These are phyloP conservation scores for Leccinum solheimii DNA, from an alignment of 1,284 basidiomycete species.

Conservation along the genomic window DNA sequence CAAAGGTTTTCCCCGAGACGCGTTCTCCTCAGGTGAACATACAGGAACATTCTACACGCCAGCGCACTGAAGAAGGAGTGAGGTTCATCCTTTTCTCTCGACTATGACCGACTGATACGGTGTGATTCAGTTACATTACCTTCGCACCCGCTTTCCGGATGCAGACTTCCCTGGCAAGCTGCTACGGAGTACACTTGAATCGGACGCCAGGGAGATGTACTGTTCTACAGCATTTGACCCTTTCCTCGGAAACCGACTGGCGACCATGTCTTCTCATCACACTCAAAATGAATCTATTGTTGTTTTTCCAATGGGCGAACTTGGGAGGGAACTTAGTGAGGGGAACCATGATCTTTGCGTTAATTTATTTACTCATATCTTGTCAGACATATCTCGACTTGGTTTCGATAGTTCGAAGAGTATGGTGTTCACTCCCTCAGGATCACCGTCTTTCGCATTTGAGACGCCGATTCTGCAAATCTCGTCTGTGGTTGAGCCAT, in stretches of 20 bases:
- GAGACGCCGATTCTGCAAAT: conserved; percentile 38
- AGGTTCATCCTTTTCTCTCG: conserved; percentile 17
- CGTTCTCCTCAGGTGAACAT: conserved; percentile 38
- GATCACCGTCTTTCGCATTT: conserved; percentile 36
- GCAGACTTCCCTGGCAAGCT: conserved; percentile 67
- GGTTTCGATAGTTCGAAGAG: conserved; percentile 24
- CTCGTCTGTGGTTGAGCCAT: conserved; percentile 17
- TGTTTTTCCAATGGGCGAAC: conserved; percentile 64
- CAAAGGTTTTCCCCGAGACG: conserved; percentile 58
- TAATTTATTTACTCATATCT: conserved; percentile 8
- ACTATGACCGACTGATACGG: conserved; percentile 6
- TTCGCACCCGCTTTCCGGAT: conserved; percentile 68
- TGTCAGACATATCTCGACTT: conserved; percentile 54
- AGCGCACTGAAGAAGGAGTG: conserved; percentile 65
- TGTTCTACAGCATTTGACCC: conserved; percentile 52
- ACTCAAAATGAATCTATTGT: conserved; percentile 38
- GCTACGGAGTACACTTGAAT: conserved; percentile 52
- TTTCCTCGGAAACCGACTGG: conserved; percentile 52
- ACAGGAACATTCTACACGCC: conserved; percentile 38
- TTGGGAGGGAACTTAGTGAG: conserved; percentile 60
- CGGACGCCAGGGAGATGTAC: conserved; percentile 41
- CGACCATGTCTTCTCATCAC: conserved; percentile 36
- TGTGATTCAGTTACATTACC: conserved; percentile 56
- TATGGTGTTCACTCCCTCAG: conserved; percentile 44
- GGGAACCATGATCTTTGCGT: conserved; percentile 4